These are phyloP conservation scores for Spergularia marina DNA, from an alignment of 148 eudicot species.

Conservation along the genomic window DNA sequence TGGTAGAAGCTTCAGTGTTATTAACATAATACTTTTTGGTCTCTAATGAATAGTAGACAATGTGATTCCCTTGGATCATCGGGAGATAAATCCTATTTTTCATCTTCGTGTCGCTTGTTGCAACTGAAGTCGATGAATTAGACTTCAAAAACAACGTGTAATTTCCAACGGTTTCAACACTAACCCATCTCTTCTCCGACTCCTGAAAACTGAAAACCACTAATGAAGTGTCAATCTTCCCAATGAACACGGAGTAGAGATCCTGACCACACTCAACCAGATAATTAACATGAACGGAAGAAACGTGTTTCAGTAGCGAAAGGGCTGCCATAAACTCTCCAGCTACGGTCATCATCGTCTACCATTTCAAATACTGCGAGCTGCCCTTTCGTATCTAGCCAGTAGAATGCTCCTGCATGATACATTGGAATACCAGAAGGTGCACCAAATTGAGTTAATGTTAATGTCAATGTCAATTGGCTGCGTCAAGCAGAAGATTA, in stretches of 20 bases:
- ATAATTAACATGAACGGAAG: neutral
- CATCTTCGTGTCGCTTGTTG: neutral
- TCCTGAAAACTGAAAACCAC: neutral
- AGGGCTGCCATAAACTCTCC: neutral
- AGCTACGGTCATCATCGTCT: neutral
- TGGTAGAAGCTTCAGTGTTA: neutral
- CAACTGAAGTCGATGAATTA: neutral
- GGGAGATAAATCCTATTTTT: slow-evolving; percentile 13
- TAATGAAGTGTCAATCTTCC: neutral
- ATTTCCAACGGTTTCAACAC: neutral
- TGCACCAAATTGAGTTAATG: neutral
- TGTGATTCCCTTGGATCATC: neutral
- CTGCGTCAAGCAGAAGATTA: no score
- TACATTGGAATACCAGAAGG: neutral
- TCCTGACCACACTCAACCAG: slow-evolving; percentile 10
- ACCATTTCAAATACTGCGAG: neutral
- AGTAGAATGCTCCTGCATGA: neutral
- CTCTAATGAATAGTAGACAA: slow-evolving; percentile 3
- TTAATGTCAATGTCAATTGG: no score
- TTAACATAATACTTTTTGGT: neutral
- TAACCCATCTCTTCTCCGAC: slow-evolving; percentile 1
- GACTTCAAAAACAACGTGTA: neutral
- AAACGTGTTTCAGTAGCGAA: neutral
- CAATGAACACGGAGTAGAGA: slow-evolving; percentile 11
- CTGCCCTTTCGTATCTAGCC: neutral